These are phyloP conservation scores for Podaxis sp. DNA, from an alignment of 768 basidiomycete genomes.

Conservation along the genomic window DNA sequence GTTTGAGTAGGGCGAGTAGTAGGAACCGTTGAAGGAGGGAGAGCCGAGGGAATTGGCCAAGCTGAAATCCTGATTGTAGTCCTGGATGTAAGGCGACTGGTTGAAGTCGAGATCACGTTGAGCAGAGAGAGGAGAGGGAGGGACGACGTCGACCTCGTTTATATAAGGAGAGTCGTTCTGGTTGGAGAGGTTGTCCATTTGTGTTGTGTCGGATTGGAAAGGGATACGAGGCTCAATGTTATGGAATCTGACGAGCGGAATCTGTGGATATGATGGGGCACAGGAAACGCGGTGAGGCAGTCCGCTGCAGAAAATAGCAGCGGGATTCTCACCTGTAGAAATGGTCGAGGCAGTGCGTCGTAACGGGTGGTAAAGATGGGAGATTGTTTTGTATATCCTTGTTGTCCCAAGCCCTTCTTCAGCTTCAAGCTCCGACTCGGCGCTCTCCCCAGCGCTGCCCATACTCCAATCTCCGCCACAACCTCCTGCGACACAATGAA, in stretches of 20 bases:
- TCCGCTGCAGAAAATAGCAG: slow-evolving; percentile 3
- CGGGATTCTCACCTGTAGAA: not conserved
- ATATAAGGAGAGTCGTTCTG: slow-evolving; percentile 25
- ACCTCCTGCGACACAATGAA: not conserved
- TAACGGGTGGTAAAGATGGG: slow-evolving; percentile 10
- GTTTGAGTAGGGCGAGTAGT: slow-evolving; percentile 68
- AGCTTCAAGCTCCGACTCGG: slow-evolving; percentile 15
- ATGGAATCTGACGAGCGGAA: slow-evolving; percentile 4
- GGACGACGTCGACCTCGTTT: slow-evolving; percentile 20
- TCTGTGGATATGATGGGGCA: slow-evolving; percentile 7
- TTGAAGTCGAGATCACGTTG: slow-evolving; percentile 20
- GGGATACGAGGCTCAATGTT: not conserved
- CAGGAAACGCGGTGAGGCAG: slow-evolving; percentile 11
- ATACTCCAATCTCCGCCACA: not conserved
- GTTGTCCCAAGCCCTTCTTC: slow-evolving; percentile 3
- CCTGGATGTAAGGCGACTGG: slow-evolving; percentile 20
- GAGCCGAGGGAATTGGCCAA: slow-evolving; percentile 18
- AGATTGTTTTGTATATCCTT: slow-evolving; percentile 8
- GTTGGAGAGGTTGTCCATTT: slow-evolving; percentile 20
- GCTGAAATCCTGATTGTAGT: slow-evolving; percentile 16
- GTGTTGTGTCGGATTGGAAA: slow-evolving; percentile 4
- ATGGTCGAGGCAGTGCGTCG: slow-evolving; percentile 9
- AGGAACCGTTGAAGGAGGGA: slow-evolving; percentile 41
- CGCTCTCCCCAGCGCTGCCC: not conserved
- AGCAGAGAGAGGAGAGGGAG: slow-evolving; percentile 23